Conservation (phyloP, 2,329 filamentous ascomycete genomes). For the Ophiostoma sp. region DNA sequence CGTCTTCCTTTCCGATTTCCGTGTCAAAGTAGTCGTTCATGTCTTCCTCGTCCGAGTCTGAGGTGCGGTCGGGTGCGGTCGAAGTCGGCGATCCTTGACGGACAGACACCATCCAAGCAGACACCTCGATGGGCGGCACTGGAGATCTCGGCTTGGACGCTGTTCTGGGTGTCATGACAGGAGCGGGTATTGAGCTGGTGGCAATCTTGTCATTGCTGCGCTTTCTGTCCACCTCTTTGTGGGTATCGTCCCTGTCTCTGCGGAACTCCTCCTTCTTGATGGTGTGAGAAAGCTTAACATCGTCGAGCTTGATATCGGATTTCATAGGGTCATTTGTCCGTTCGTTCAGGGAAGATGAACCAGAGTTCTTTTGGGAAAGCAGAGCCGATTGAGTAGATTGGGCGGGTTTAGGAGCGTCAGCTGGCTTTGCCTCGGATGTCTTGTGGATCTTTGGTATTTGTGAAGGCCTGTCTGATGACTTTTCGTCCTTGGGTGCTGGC, state of each 20-base stretch:
- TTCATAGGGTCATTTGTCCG: neutral
- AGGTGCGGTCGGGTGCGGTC: conserved; percentile 29
- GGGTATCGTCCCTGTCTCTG: neutral
- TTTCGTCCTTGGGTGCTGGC: conserved; percentile 11
- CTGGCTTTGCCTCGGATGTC: neutral
- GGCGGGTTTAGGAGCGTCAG: neutral
- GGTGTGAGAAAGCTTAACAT: neutral
- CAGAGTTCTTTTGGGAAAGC: neutral
- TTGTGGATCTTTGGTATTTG: conserved; percentile 14
- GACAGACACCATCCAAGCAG: conserved; percentile 23
- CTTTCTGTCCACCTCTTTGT: neutral
- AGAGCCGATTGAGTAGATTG: neutral
- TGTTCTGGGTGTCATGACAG: neutral
- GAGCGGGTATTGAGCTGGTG: neutral
- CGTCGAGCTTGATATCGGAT: conserved; percentile 1
- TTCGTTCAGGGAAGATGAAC: neutral
- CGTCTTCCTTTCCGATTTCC: conserved; percentile 49
- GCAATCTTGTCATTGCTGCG: conserved; percentile 3
- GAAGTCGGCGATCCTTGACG: conserved; percentile 15
- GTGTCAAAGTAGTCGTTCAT: conserved; percentile 53
- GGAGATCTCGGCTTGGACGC: neutral
- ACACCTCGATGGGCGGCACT: neutral
- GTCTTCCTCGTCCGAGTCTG: conserved; percentile 54
- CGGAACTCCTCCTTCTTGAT: neutral
- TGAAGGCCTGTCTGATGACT: neutral